Percentiles rank a stretch among this genome's conserved stretches.
These are phyloP conservation scores for Durio zibethinus DNA, from an alignment of 345 rosid species.

Conservation along the genomic window DNA sequence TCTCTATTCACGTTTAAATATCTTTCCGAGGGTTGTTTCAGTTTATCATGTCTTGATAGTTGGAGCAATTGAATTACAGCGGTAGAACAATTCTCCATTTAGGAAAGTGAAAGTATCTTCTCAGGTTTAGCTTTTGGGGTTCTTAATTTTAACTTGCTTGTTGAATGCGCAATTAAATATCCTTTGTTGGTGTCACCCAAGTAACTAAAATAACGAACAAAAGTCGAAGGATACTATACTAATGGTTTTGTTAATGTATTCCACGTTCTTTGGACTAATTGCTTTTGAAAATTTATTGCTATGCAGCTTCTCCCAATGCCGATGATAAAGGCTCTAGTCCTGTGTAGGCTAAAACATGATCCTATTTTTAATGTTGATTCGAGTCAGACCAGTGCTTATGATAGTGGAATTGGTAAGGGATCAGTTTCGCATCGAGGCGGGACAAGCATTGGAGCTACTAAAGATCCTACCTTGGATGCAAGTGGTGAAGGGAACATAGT, in stretches of 20 bases:
- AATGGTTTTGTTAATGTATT: background rate
- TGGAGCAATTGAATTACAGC: background rate
- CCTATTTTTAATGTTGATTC: slow-evolving; percentile 10
- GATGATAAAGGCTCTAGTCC: slow-evolving; percentile 24
- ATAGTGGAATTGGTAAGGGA: slow-evolving; percentile 25
- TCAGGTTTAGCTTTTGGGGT: background rate
- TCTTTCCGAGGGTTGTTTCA: background rate
- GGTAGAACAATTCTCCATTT: background rate
- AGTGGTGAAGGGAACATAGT: slow-evolving; percentile 15
- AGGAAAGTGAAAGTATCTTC: background rate
- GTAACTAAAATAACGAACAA: background rate
- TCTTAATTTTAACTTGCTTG: background rate
- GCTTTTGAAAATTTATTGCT: background rate
- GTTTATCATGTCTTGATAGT: background rate
- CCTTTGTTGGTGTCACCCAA: background rate
- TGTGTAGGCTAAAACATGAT: slow-evolving; percentile 19
- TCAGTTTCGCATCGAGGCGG: background rate
- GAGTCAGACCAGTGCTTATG: slow-evolving; percentile 16
- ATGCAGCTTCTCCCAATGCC: slow-evolving; percentile 38
- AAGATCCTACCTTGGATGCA: slow-evolving; percentile 24
- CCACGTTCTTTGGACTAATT: background rate
- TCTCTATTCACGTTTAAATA: background rate
- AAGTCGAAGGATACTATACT: background rate
- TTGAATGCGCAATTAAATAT: background rate
- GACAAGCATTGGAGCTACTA: slow-evolving; percentile 11